Evolutionary conservation across 2,329 filamentous ascomycete genomes (phyloP).

Genomic region (Metarhizium anisopliae): DNA sequence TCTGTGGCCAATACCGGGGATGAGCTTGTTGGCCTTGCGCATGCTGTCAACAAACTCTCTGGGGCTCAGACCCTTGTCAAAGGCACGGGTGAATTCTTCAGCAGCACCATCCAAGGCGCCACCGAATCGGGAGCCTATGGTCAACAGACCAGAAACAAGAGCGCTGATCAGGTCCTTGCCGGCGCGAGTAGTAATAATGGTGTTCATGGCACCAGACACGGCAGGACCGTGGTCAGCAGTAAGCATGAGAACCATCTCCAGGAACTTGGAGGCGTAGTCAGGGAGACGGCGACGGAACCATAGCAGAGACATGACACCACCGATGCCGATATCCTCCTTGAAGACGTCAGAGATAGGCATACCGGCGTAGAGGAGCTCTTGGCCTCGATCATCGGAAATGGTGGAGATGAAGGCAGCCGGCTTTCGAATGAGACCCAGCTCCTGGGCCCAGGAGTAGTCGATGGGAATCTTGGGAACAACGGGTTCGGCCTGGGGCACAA

Average conservation of each 20-base stretch:
- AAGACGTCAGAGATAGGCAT: conserved; percentile 99
- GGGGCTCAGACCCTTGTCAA: conserved; percentile 94
- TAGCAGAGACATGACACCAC: conserved; percentile 98
- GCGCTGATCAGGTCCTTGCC: conserved; percentile 97
- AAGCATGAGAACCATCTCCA: conserved; percentile 99
- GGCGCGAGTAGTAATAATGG: conserved; percentile 98
- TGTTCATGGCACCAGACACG: conserved; percentile 99
- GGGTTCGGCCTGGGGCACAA: conserved; percentile 81
- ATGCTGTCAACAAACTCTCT: conserved; percentile 98
- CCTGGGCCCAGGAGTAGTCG: conserved; percentile 99
- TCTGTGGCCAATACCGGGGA: conserved; percentile 97
- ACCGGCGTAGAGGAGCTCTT: conserved; percentile 96
- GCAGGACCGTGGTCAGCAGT: conserved; percentile 98
- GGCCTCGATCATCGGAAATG: conserved; percentile 98
- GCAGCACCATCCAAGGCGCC: conserved; percentile 96
- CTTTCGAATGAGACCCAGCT: conserved; percentile 98
- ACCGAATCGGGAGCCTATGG: conserved; percentile 96
- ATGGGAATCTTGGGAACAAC: conserved; percentile 98
- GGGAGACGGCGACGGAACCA: conserved; percentile 99
- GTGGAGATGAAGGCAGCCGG: conserved; percentile 99
- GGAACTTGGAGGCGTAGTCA: conserved; percentile 93
- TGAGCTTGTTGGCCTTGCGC: conserved; percentile 99
- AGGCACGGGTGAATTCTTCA: conserved; percentile 96
- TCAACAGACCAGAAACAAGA: conserved; percentile 91
- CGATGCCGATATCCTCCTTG: conserved; percentile 96